These are phyloP conservation scores for Eutrema yunnanense DNA, from an alignment of 345 rosid species.

Conservation along the genomic window DNA sequence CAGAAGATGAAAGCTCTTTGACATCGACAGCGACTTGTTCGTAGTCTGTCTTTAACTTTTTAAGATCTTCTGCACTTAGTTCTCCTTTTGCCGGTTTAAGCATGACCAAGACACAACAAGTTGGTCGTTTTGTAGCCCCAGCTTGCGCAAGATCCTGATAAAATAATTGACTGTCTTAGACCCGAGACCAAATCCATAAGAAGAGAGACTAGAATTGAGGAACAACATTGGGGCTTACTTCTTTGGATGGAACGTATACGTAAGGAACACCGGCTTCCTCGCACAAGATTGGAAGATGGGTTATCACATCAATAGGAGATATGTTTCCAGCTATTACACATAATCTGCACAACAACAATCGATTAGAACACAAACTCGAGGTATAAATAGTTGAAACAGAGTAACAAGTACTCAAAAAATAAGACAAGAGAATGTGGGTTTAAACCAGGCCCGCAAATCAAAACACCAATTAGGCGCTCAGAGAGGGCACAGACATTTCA, in stretches of 20 bases:
- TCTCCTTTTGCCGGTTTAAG: slow-evolving; percentile 84
- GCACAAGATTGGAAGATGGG: slow-evolving; percentile 87
- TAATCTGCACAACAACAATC: slow-evolving; percentile 38
- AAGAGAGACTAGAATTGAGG: not conserved
- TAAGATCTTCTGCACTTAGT: slow-evolving; percentile 52
- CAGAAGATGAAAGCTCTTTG: slow-evolving; percentile 51
- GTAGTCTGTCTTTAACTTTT: slow-evolving; percentile 58
- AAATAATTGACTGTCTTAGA: not conserved
- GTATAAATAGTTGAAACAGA: not conserved
- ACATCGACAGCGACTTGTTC: slow-evolving; percentile 59
- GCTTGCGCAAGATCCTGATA: slow-evolving; percentile 91
- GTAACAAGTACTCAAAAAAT: not conserved
- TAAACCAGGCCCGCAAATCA: slow-evolving; percentile 31
- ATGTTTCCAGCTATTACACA: slow-evolving; percentile 97
- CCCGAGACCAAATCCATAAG: not conserved
- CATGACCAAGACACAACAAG: slow-evolving; percentile 85
- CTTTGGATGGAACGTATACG: slow-evolving; percentile 81
- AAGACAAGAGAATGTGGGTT: not conserved
- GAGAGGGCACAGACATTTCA: slow-evolving; percentile 38
- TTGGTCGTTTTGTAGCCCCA: slow-evolving; percentile 88
- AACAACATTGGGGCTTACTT: slow-evolving; percentile 38
- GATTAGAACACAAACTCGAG: not conserved
- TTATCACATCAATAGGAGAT: slow-evolving; percentile 94
- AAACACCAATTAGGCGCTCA: slow-evolving; percentile 18
- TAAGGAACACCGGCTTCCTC: slow-evolving; percentile 88